Conservation (phyloP, 352 stramenopile genomes). For the Phytophthora fragariaefolia region DNA sequence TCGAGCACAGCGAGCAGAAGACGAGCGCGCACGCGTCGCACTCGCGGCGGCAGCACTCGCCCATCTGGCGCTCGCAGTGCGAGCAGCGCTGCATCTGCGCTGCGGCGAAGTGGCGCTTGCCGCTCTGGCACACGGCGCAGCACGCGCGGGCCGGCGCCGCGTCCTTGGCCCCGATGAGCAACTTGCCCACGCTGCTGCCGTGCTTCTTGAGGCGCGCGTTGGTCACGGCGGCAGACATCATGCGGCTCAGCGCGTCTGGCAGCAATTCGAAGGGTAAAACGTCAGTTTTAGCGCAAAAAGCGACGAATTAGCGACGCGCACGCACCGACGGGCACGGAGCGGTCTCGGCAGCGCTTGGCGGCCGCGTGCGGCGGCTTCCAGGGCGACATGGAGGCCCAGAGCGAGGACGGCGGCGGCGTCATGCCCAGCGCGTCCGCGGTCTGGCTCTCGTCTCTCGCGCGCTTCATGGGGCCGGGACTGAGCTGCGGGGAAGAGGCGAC, state of each 20-base stretch:
- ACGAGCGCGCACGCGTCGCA: slow-evolving; percentile 57
- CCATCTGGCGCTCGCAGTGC: slow-evolving; percentile 72
- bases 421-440: slow-evolving; percentile 28
- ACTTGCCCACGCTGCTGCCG: slow-evolving; percentile 45
- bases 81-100: slow-evolving; percentile 43
- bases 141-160: slow-evolving; percentile 2
- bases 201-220: slow-evolving; percentile 76
- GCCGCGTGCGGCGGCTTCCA: slow-evolving; percentile 55
- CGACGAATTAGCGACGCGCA: slow-evolving; percentile 14
- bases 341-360: slow-evolving; percentile 70
- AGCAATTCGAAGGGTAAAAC: background rate
- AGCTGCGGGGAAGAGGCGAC: background rate
- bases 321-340: slow-evolving; percentile 73
- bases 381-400: slow-evolving; percentile 55
- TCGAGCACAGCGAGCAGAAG: slow-evolving; percentile 87
- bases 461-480: slow-evolving; percentile 55
- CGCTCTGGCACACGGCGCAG: slow-evolving; percentile 51
- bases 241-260: slow-evolving; percentile 74
- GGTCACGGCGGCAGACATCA: slow-evolving; percentile 80
- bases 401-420: slow-evolving; percentile 29
- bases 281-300: slow-evolving; percentile 19
- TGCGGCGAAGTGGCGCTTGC: slow-evolving; percentile 21
- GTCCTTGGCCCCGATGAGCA: slow-evolving; percentile 41
- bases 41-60: slow-evolving; percentile 63
- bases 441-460: slow-evolving; percentile 39